These are phyloP conservation scores for Thielaviopsis populi DNA, from an alignment of 2,329 filamentous ascomycete genomes.

Conservation along the genomic window DNA sequence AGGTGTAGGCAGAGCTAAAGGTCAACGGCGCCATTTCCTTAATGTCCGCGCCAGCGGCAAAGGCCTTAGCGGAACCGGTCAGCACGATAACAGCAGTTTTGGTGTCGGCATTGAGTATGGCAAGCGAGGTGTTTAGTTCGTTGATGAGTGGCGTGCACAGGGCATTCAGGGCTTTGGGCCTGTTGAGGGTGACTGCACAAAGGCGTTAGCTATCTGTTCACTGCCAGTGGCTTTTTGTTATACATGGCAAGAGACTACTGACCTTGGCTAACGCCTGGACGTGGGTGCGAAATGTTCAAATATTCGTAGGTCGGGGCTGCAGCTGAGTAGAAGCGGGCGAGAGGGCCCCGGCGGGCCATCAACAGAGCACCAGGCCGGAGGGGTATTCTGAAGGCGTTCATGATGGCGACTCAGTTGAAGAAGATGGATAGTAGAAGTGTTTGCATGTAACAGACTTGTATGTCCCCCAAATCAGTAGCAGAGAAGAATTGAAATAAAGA, in stretches of 20 bases:
- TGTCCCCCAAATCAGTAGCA: no score
- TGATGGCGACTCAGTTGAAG: neutral
- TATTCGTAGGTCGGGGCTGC: conserved; percentile 51
- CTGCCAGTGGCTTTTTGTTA: no score
- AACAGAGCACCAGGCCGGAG: neutral
- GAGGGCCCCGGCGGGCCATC: neutral
- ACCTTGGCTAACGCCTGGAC: conserved; percentile 85
- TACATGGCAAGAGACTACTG: conserved; percentile 21
- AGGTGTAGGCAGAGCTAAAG: conserved; percentile 75
- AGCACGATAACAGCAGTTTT: conserved; percentile 64
- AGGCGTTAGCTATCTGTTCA: neutral
- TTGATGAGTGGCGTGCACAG: conserved; percentile 78
- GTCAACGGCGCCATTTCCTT: conserved; percentile 95
- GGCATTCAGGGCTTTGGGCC: conserved; percentile 90
- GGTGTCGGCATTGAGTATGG: conserved; percentile 52
- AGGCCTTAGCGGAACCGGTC: conserved; percentile 79
- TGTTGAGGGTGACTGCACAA: conserved; percentile 67
- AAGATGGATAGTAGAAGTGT: neutral
- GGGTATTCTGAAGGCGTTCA: neutral
- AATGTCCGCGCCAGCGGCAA: conserved; percentile 93
- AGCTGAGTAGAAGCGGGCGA: conserved; percentile 4
- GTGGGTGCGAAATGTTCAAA: conserved; percentile 67
- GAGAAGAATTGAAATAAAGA: neutral
- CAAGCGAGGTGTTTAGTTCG: conserved; percentile 72
- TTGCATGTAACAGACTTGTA: neutral